phyloP scores from a whole-genome alignment of 2,329 filamentous ascomycete genomes.

The Exserohilum turcica region DNA sequence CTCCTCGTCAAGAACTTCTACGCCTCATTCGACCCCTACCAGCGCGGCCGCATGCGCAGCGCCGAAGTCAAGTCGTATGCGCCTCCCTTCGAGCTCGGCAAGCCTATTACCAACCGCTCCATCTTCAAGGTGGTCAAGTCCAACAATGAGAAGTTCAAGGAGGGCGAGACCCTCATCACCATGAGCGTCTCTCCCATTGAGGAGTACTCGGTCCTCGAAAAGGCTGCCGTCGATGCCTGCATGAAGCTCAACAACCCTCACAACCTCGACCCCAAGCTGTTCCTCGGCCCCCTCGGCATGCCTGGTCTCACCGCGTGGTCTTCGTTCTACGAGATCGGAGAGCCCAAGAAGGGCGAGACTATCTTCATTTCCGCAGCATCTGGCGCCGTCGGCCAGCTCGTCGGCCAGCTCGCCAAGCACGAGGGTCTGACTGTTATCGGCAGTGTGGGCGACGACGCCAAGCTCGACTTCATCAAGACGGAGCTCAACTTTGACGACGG shows the following conservation, averaged over 20 bases:
- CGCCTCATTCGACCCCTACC: slow-evolving; percentile 82
- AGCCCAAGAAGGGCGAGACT: slow-evolving; percentile 77
- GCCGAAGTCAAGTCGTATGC: slow-evolving; percentile 69
- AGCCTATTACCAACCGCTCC: slow-evolving; percentile 67
- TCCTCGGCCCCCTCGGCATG: slow-evolving; percentile 79
- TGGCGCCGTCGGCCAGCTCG: slow-evolving; percentile 81
- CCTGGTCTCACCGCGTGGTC: slow-evolving; percentile 77
- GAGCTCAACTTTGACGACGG: slow-evolving; percentile 73
- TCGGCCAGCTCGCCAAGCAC: slow-evolving; percentile 82
- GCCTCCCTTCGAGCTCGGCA: slow-evolving; percentile 64
- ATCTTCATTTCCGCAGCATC: slow-evolving; percentile 82
- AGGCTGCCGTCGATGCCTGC: slow-evolving; percentile 52
- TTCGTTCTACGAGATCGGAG: slow-evolving; percentile 74
- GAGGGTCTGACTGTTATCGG: slow-evolving; percentile 81
- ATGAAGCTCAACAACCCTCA: slow-evolving; percentile 70
- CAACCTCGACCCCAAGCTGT: slow-evolving; percentile 68
- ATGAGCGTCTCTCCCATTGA: slow-evolving; percentile 60
- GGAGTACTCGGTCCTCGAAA: slow-evolving; percentile 68
- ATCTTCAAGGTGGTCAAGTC: slow-evolving; percentile 75
- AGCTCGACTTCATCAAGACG: slow-evolving; percentile 74
- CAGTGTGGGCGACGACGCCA: slow-evolving; percentile 78
- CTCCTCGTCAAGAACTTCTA: slow-evolving; percentile 73
- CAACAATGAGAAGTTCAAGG: slow-evolving; percentile 64
- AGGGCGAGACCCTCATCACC: slow-evolving; percentile 69
- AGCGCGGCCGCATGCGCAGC: slow-evolving; percentile 77